These are phyloP conservation scores for Borovskyia barvae DNA, from an alignment of 208 protist species.

Conservation along the genomic window DNA sequence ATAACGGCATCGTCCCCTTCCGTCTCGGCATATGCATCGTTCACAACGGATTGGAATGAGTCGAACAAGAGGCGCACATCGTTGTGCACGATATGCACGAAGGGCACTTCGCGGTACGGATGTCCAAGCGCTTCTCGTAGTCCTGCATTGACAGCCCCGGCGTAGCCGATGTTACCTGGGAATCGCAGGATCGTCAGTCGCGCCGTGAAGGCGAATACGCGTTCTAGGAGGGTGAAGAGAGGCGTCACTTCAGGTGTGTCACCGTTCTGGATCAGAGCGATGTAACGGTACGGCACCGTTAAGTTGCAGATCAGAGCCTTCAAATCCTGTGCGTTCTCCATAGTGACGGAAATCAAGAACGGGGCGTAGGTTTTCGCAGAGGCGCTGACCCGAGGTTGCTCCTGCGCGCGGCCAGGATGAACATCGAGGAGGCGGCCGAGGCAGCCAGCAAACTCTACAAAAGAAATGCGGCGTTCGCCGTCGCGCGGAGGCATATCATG, in stretches of 20 bases:
- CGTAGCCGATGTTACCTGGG: conserved; percentile 23
- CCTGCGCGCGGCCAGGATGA: conserved; percentile 3
- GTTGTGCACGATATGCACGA: conserved; percentile 31
- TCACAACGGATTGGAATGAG: conserved; percentile 2
- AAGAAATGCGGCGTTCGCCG: conserved; percentile 19
- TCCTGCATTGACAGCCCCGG: conserved; percentile 31
- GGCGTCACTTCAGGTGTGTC: conserved; percentile 20
- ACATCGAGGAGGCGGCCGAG: conserved; percentile 19
- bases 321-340: conserved; percentile 25
- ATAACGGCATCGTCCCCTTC: conserved; percentile 19
- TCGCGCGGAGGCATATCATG: conserved; percentile 15
- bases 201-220: conserved; percentile 32
- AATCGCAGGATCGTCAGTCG: conserved; percentile 43
- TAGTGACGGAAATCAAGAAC: conserved; percentile 21
- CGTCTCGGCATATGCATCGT: conserved; percentile 16
- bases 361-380: background rate
- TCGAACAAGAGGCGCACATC: conserved; percentile 19
- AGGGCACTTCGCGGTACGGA: conserved; percentile 34
- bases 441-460: conserved; percentile 24
- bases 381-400: conserved; percentile 6
- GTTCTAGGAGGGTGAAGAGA: conserved; percentile 30
- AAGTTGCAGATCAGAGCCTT: conserved; percentile 37
- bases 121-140: conserved; percentile 31
- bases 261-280: conserved; percentile 30
- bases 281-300: conserved; percentile 20